These are phyloP conservation scores for Pythium graminicola DNA, from an alignment of 352 stramenopile species.

Conservation along the genomic window DNA sequence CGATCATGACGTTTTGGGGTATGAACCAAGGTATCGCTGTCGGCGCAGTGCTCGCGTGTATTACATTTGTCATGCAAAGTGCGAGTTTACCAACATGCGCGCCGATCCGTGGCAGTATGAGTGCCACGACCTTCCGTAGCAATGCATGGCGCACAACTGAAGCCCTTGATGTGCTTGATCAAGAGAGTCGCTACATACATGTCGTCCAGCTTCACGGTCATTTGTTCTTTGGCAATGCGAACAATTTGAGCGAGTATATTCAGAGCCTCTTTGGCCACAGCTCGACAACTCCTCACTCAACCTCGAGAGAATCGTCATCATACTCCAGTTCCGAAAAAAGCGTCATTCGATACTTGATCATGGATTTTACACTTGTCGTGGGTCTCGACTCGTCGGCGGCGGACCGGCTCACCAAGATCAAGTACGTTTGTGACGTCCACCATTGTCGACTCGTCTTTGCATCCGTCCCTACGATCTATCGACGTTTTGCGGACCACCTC, in stretches of 20 bases:
- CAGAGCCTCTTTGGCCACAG: conserved; percentile 52
- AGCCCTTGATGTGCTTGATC: conserved; percentile 76
- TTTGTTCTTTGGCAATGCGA: conserved; percentile 90
- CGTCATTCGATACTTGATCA: conserved; percentile 57
- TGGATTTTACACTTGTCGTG: conserved; percentile 91
- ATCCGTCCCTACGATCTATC: conserved; percentile 52
- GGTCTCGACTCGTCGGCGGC: conserved; percentile 86
- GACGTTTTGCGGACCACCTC: conserved; percentile 52
- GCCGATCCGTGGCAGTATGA: conserved; percentile 88
- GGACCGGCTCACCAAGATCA: conserved; percentile 72
- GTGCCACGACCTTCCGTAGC: conserved; percentile 83
- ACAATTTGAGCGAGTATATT: conserved; percentile 85
- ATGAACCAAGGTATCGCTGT: conserved; percentile 89
- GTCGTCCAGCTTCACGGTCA: conserved; percentile 72
- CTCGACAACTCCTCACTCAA: background rate
- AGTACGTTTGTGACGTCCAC: conserved; percentile 64
- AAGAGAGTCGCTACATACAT: conserved; percentile 75
- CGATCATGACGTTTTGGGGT: conserved; percentile 89
- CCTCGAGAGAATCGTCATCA: background rate
- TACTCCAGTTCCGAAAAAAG: background rate
- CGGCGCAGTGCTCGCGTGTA: conserved; percentile 79
- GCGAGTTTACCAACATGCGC: conserved; percentile 76
- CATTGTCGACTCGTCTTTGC: conserved; percentile 64
- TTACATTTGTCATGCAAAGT: conserved; percentile 88
- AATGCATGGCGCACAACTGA: conserved; percentile 61